Base-by-base conservation (phyloP, 2,329 filamentous ascomycete species). In the Penicillium hordei region DNA sequence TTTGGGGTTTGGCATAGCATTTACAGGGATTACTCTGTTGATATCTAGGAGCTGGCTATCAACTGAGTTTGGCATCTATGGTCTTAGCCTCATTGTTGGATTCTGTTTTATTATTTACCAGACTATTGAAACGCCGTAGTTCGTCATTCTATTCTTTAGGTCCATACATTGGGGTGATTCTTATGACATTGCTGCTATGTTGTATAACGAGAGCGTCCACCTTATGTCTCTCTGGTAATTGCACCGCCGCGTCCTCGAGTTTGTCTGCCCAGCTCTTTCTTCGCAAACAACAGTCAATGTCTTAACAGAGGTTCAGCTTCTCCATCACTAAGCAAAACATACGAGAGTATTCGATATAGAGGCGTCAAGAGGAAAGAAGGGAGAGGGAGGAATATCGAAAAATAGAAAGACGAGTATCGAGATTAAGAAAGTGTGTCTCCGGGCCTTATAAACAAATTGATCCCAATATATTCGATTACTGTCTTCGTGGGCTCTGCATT, bases 1-100 rank as follows among this genome's bases (percentile, higher is more conserved):
- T 62, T 56, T 50, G 42, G 44, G n/a, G 34, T 21, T 48, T 29
- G 46, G 45, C 40, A 49, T 45, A 25, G 38, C 27, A 50, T 50
- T 55, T 44, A 19, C 21, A 15, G 44, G 17, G 27, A 15, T 31
- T 31, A 31, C 29, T 13, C 29, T 5, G 29, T 31, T 31, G 29
- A 12, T 33, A 33, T 33, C 15, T 43, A 34, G 27, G 21, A 39
- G 27, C 7, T 51, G 38, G 38, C 10, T 52, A 52, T 43, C 27
- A 10, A 27, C 38, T 23, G n/a, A 7, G 15, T 51, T 51, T 42
- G 27, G 17, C 13, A 21, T 42, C 8, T 13, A 17, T 1, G 1
- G 0, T 43, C 19, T 25, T 43, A 10, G 15, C 19, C 38, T 50
- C 17, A 31, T n/a, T 15, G 2, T 8, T 39, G 17, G 27, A n/a